phyloP scores from a whole-genome alignment of 2,329 filamentous ascomycete genomes.

The Zymoseptoria pseudotritici region DNA sequence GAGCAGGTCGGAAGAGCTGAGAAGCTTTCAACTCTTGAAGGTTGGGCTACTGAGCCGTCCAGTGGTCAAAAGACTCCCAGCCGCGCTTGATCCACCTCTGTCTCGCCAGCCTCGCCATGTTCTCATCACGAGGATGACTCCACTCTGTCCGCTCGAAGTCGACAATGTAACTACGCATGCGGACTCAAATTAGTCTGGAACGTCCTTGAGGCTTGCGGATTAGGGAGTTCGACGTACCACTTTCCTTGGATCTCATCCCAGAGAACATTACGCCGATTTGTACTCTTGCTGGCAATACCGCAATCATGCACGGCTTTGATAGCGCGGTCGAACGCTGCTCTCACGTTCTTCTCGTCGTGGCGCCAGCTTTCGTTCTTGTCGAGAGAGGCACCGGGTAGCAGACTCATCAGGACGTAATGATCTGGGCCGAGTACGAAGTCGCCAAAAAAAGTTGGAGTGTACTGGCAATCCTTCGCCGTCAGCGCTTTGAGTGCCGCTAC shows the following conservation, averaged over 20 bases:
- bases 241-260: slow-evolving; percentile 4
- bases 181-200: not conserved
- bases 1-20: not conserved
- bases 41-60: not conserved
- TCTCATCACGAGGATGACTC: not conserved
- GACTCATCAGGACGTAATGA: slow-evolving; percentile 3
- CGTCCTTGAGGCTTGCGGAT: not conserved
- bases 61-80: not conserved
- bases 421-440: not conserved
- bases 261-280: slow-evolving; percentile 2
- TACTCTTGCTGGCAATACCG: slow-evolving; percentile 6
- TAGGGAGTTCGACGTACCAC: slow-evolving; percentile 1
- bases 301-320: slow-evolving; percentile 1
- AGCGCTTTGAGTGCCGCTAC: slow-evolving; percentile 1
- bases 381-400: not conserved
- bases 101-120: not conserved
- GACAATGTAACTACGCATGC: slow-evolving; percentile 4
- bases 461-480: not conserved
- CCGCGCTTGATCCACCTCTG: not conserved
- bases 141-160: slow-evolving; percentile 6
- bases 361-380: not conserved
- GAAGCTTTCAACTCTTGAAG: not conserved
- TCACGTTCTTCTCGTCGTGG: not conserved
- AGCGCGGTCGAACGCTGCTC: not conserved
- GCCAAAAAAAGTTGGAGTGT: not conserved